Percentiles rank a stretch among this genome's conserved stretches.
Evolutionary conservation across 257 asterid genomes (phyloP).

Genomic region (Jacaranda mimosifolia): DNA sequence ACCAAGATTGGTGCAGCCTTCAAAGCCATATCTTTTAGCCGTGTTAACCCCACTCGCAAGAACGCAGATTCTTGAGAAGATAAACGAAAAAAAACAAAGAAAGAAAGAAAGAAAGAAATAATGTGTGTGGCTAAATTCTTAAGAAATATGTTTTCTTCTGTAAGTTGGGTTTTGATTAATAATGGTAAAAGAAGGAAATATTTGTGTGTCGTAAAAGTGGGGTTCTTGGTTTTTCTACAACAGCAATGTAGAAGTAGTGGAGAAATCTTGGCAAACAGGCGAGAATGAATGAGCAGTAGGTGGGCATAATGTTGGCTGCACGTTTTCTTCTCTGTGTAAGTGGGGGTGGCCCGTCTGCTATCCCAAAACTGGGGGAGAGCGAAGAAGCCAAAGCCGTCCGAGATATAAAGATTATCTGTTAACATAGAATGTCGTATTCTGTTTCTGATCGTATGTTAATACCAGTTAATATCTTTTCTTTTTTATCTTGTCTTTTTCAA

Average conservation of each 20-base stretch:
- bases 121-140: background rate
- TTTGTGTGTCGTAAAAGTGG: background rate
- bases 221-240: background rate
- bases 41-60: slow-evolving; percentile 28
- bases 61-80: slow-evolving; percentile 39
- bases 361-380: background rate
- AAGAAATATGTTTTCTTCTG: background rate
- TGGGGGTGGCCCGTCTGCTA: background rate
- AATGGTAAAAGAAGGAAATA: background rate
- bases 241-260: background rate
- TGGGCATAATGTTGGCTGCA: slow-evolving; percentile 43
- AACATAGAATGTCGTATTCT: no score
- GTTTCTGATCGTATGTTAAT: no score
- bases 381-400: background rate
- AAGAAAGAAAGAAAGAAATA: background rate
- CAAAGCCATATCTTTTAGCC: slow-evolving; percentile 50
- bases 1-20: slow-evolving; percentile 56
- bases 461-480: no score
- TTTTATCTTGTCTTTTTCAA: no score
- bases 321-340: slow-evolving; percentile 33
- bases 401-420: no score
- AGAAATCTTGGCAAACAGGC: slow-evolving; percentile 11
- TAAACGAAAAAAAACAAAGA: background rate
- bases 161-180: background rate
- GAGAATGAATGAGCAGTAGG: slow-evolving; percentile 37